These are phyloP conservation scores for Suillus fuscotomentosus DNA, from an alignment of 768 basidiomycete species.

Conservation along the genomic window DNA sequence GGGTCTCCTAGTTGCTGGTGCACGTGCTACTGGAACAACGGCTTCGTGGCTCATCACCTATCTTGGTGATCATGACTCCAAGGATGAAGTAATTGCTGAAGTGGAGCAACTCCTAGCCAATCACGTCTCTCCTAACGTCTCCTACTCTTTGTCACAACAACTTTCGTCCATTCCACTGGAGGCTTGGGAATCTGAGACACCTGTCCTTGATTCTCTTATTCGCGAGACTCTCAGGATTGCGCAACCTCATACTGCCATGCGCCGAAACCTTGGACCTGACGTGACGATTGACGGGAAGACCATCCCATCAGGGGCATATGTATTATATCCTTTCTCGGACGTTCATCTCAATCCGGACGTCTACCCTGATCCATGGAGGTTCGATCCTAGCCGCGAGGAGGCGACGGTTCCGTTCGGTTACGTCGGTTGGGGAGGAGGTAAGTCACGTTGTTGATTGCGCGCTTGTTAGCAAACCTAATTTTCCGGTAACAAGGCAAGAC, in stretches of 20 bases:
- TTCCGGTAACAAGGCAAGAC: slow-evolving; percentile 54
- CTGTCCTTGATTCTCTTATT: slow-evolving; percentile 70
- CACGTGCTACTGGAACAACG: slow-evolving; percentile 77
- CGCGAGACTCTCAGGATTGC: slow-evolving; percentile 77
- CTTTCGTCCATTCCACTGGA: slow-evolving; percentile 63
- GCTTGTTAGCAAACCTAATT: slow-evolving; percentile 11
- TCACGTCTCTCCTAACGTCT: slow-evolving; percentile 32
- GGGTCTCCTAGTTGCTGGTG: slow-evolving; percentile 79
- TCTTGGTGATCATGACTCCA: slow-evolving; percentile 71
- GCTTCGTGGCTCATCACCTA: slow-evolving; percentile 78
- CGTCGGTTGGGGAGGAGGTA: slow-evolving; percentile 81
- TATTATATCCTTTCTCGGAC: slow-evolving; percentile 78
- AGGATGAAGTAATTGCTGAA: slow-evolving; percentile 57
- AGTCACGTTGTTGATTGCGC: slow-evolving; percentile 26
- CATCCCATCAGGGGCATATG: slow-evolving; percentile 72
- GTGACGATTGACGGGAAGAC: slow-evolving; percentile 65
- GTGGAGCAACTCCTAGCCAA: slow-evolving; percentile 51
- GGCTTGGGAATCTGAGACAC: slow-evolving; percentile 69
- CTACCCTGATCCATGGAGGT: slow-evolving; percentile 77
- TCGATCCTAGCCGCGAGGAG: slow-evolving; percentile 59
- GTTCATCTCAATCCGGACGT: slow-evolving; percentile 71
- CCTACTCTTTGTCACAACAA: slow-evolving; percentile 37
- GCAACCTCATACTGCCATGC: slow-evolving; percentile 80
- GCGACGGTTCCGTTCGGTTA: slow-evolving; percentile 56
- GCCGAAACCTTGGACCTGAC: slow-evolving; percentile 74